These are phyloP conservation scores for Flagelloscypha sp. DNA, from an alignment of 768 basidiomycete genomes.

Conservation along the genomic window DNA sequence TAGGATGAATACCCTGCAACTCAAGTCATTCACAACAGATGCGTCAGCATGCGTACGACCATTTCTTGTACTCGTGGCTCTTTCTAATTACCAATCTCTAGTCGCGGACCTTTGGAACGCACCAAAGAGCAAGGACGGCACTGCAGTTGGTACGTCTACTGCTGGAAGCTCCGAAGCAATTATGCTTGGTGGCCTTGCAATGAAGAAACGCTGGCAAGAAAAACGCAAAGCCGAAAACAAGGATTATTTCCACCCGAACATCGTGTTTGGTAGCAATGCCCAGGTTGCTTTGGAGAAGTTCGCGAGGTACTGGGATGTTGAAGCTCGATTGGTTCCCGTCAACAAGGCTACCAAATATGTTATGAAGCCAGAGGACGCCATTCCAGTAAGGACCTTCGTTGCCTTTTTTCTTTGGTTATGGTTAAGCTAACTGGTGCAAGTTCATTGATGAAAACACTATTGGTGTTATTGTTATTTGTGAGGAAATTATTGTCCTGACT, in stretches of 20 bases:
- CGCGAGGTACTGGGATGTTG: conserved; percentile 59
- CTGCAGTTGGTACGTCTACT: conserved; percentile 56
- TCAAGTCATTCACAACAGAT: conserved; percentile 43
- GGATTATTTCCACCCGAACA: conserved; percentile 46
- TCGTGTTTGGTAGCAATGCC: conserved; percentile 52
- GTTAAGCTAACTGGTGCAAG: no score
- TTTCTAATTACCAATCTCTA: conserved; percentile 10
- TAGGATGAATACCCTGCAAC: conserved; percentile 62
- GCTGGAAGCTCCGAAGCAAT: conserved; percentile 62
- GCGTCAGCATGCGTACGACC: conserved; percentile 43
- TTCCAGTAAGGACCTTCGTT: no score
- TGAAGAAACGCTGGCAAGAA: conserved; percentile 64
- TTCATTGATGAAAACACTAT: conserved; percentile 67
- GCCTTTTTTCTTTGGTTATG: no score
- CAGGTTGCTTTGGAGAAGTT: conserved; percentile 63
- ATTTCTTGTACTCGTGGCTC: background rate
- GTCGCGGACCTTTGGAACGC: conserved; percentile 60
- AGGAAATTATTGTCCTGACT: no score
- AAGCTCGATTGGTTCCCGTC: conserved; percentile 42
- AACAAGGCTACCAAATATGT: conserved; percentile 37
- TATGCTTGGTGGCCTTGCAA: conserved; percentile 62
- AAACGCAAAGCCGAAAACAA: conserved; percentile 51
- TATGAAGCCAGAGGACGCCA: conserved; percentile 49
- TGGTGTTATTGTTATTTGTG: conserved; percentile 54
- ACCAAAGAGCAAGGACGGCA: conserved; percentile 37